These are phyloP conservation scores for Hygrophorus russula DNA, from an alignment of 768 basidiomycete genomes.

Conservation along the genomic window DNA sequence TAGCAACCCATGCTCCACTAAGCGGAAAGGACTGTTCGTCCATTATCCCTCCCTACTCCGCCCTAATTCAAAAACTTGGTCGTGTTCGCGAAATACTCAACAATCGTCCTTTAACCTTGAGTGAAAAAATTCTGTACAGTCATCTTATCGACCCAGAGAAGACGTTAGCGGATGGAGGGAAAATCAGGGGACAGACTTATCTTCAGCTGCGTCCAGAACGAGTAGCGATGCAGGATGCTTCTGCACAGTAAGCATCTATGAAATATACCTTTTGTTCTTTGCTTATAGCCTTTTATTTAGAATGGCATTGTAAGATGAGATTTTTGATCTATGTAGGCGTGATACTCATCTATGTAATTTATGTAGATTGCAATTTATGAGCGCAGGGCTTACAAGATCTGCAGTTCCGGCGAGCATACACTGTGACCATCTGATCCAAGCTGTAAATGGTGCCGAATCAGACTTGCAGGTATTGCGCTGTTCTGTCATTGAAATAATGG, in stretches of 20 bases:
- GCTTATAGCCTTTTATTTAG: constrained; percentile 23
- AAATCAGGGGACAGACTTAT: constrained; percentile 78
- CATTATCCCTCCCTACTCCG: constrained; percentile 79
- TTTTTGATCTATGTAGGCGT: constrained; percentile 4
- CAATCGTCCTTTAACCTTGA: constrained; percentile 77
- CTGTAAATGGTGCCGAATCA: constrained; percentile 73
- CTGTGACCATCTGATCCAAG: constrained; percentile 97
- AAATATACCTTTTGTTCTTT: background rate
- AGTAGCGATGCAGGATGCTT: constrained; percentile 97
- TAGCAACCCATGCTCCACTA: constrained; percentile 22
- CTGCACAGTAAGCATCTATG: constrained; percentile 57
- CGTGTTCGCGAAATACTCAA: constrained; percentile 53
- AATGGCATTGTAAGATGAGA: constrained; percentile 63
- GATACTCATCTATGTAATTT: background rate
- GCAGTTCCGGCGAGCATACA: constrained; percentile 91
- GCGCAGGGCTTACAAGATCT: constrained; percentile 74
- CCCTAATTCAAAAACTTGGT: constrained; percentile 59
- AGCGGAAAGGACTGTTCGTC: constrained; percentile 35
- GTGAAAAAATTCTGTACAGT: constrained; percentile 96
- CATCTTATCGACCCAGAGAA: constrained; percentile 77
- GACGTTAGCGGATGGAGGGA: constrained; percentile 50
- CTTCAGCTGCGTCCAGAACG: constrained; percentile 85
- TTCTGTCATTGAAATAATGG: background rate
- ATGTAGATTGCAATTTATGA: constrained; percentile 90
- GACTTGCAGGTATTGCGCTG: constrained; percentile 60